Base-by-base conservation (phyloP, 1,284 basidiomycete species). In the Malassezia psittaci region DNA sequence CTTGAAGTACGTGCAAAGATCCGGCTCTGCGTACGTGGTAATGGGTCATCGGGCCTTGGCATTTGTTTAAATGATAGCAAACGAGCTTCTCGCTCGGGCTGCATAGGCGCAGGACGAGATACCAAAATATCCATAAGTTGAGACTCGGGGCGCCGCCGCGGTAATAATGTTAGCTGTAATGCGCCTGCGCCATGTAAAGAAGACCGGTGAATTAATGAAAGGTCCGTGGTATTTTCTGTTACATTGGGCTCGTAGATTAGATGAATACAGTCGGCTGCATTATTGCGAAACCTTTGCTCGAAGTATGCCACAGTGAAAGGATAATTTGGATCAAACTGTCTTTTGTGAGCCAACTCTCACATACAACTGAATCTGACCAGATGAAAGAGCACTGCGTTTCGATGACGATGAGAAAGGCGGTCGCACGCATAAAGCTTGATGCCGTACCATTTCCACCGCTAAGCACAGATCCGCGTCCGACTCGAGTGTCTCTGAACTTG, bases 371-470 rank as follows among this genome's bases (percentile, higher is more conserved):
- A 47, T 47, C 24, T n/a, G 8, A 9, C 45, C 45, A 1, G 32
- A 45, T 11, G 43, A 24, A 6, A 6, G 2, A 5, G 3, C n/a
- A 13, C 13, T 32, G 24, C 10, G 12, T 3, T 34, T 36, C 5
- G 11, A 19, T 4, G 45, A 7, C 15, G 19, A 9, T n/a, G 29
- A 9, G 24, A 33, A 3, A 15, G 19, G 10, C 3, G 57, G 54
- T 0, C 59, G 41, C 12, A 68, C 52, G 21, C 52, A 55, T 0
- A 72, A 55, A 6, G 68, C 61, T 12, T 61, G 57, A 48, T 72
- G 67, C 4, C 69, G 66, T 6, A 72, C 63, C 68, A 72, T 72
- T 51, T 72, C 68, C 29, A 72, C 53, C 0, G 69, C 67, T 21
- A 72, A 51, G 51, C 68, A 67, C 29, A 72, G 51, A 24, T 66